phyloP scores from a whole-genome alignment of 352 stramenopile genomes.

The Detonula confervacea region DNA sequence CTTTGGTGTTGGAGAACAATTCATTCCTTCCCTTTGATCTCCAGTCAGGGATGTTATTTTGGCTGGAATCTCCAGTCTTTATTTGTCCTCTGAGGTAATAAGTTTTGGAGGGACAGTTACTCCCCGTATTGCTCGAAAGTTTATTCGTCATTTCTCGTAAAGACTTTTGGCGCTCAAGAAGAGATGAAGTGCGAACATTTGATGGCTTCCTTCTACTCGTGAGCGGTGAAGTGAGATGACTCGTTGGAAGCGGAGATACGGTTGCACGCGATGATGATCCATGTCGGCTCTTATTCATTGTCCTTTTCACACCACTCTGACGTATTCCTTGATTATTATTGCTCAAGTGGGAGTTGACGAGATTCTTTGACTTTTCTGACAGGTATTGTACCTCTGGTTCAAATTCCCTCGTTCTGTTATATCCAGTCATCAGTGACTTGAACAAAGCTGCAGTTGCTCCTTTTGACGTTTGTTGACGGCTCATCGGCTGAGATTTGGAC shows the following conservation, averaged over 20 bases:
- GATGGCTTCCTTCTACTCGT: conserved; percentile 22
- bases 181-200: conserved; percentile 18
- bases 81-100: conserved; percentile 32
- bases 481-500: conserved; percentile 13
- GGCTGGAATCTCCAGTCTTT: conserved; percentile 4
- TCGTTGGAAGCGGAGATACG: conserved; percentile 45
- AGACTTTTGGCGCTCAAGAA: conserved; percentile 32
- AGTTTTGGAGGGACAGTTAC: conserved; percentile 16
- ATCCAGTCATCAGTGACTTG: conserved; percentile 46
- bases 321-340: neutral
- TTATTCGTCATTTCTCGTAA: conserved; percentile 19
- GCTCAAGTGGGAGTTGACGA: conserved; percentile 25
- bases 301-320: conserved; percentile 19
- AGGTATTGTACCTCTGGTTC: conserved; percentile 33
- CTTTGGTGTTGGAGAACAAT: conserved; percentile 34
- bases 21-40: conserved; percentile 54
- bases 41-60: conserved; percentile 42
- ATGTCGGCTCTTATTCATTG: conserved; percentile 7
- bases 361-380: conserved; percentile 27
- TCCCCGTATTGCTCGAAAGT: conserved; percentile 17
- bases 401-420: conserved; percentile 45
- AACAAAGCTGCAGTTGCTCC: conserved; percentile 52
- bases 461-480: conserved; percentile 23
- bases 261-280: conserved; percentile 10
- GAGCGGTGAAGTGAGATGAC: conserved; percentile 41